These are phyloP conservation scores for Henckelia pumila DNA, from an alignment of 257 asterid genomes.

Conservation along the genomic window DNA sequence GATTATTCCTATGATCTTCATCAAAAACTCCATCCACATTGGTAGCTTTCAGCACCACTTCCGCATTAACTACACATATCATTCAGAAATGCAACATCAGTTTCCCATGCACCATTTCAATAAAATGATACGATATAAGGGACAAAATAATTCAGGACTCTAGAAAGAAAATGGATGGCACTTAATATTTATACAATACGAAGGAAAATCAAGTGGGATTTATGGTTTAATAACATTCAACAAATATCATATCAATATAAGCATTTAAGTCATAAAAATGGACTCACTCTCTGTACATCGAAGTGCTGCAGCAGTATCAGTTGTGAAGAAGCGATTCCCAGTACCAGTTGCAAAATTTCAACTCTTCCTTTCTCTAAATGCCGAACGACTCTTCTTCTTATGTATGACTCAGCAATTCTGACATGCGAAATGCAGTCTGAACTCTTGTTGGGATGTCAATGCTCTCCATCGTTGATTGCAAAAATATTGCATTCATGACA, in stretches of 20 bases:
- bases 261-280: conserved; percentile 11
- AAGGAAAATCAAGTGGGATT: background rate
- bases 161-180: background rate
- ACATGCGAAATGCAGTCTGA: too few species aligned
- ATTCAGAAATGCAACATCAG: conserved; percentile 19
- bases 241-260: conserved; percentile 8
- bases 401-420: too few species aligned
- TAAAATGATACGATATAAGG: background rate
- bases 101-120: background rate
- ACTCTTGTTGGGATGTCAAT: too few species aligned
- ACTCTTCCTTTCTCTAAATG: too few species aligned
- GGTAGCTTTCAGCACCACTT: conserved; percentile 96
- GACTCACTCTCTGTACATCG: conserved; percentile 93
- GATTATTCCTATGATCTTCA: too few species aligned
- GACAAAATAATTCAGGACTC: conserved; percentile 1
- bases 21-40: conserved; percentile 96
- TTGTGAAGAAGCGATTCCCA: conserved; percentile 97
- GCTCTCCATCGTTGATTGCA: too few species aligned
- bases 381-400: too few species aligned
- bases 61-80: conserved; percentile 73
- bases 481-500: too few species aligned
- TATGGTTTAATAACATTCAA: too few species aligned
- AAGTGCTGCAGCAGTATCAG: conserved; percentile 98
- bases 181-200: background rate
- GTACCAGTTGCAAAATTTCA: conserved; percentile 97